A percentile compares a stretch with the other conserved stretches of the same genome.
phyloP scores from a whole-genome alignment of 306 rosid species.

The Malus domestica region ASM211411v1 NC_041789.1:30340001-30340500 shows the following conservation, averaged over 20 bases:
- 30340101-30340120: conserved; percentile 22
- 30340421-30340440: conserved; percentile 46
- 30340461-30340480: conserved; percentile 63
- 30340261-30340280: conserved; percentile 38
- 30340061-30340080: conserved; percentile 46
- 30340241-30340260: conserved; percentile 65
- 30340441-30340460: conserved; percentile 59
- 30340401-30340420: conserved; percentile 57
- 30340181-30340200: conserved; percentile 53
- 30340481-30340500: conserved; percentile 76
- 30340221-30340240: conserved; percentile 66
- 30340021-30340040: conserved; percentile 56
- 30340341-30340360: conserved; percentile 62
- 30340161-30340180: conserved; percentile 45
- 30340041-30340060: conserved; percentile 53
- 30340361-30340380: conserved; percentile 91
- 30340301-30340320: conserved; percentile 62
- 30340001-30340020: conserved; percentile 81
- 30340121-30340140: conserved; percentile 57
- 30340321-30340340: conserved; percentile 89
- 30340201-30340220: conserved; percentile 72
- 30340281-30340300: conserved; percentile 49
- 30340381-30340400: conserved; percentile 86
- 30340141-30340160: conserved; percentile 38
- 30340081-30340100: conserved; percentile 23